Conservation (phyloP, 1,284 basidiomycete species). For the Sanghuangporus weigelae region DNA sequence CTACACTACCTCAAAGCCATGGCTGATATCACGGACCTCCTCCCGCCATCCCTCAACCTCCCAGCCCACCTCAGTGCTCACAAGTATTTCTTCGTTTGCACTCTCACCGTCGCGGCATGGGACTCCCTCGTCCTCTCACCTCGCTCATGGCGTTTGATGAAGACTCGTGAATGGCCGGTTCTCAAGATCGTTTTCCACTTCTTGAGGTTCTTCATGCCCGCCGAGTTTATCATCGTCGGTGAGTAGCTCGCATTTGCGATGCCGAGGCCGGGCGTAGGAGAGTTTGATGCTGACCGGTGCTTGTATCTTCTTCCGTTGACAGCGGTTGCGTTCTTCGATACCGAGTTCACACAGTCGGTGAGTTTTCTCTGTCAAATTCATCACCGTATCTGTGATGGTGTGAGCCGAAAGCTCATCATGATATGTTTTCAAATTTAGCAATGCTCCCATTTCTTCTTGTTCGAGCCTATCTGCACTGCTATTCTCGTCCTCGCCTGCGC, state of each 20-base stretch:
- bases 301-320: background rate
- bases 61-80: slow-evolving; percentile 73
- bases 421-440: slow-evolving; percentile 30
- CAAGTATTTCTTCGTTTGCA: slow-evolving; percentile 83
- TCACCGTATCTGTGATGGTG: background rate
- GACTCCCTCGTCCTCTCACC: slow-evolving; percentile 78
- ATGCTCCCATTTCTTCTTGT: slow-evolving; percentile 70
- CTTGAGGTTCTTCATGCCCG: slow-evolving; percentile 66
- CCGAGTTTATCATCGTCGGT: slow-evolving; percentile 74
- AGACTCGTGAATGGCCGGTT: slow-evolving; percentile 64
- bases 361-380: slow-evolving; percentile 21
- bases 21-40: slow-evolving; percentile 26
- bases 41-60: slow-evolving; percentile 59
- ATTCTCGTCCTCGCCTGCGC: slow-evolving; percentile 68
- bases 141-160: slow-evolving; percentile 64
- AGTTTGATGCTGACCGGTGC: slow-evolving; percentile 7
- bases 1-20: background rate
- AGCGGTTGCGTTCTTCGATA: slow-evolving; percentile 81
- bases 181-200: slow-evolving; percentile 74
- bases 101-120: slow-evolving; percentile 80
- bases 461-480: slow-evolving; percentile 79
- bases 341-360: slow-evolving; percentile 53
- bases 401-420: background rate
- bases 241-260: slow-evolving; percentile 22
- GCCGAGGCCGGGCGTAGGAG: no score